Conservation (phyloP, 2,329 filamentous ascomycete genomes). For the Paramyrothecium sp. region DNA sequence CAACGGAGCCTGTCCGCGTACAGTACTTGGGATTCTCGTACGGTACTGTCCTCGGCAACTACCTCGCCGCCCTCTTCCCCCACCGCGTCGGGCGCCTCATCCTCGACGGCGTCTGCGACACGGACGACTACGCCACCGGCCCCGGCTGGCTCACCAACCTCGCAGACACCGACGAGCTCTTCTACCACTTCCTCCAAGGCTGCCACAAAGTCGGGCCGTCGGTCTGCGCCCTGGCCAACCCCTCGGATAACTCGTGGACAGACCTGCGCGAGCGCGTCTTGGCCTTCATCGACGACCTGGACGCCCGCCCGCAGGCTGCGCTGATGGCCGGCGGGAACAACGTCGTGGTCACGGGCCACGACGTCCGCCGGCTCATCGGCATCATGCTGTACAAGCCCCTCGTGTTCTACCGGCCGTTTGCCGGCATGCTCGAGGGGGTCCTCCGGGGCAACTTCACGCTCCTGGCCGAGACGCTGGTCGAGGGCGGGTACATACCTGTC, state of each 20-base stretch:
- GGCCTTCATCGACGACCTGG: constrained; percentile 24
- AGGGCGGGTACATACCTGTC: constrained; percentile 6
- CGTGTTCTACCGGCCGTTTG: constrained; percentile 6
- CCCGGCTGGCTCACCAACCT: constrained; percentile 32
- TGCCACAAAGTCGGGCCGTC: constrained; percentile 28
- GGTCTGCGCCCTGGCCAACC: constrained; percentile 25
- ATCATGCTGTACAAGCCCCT: constrained; percentile 28
- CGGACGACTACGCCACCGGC: constrained; percentile 30
- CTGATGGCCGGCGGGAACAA: constrained; percentile 15
- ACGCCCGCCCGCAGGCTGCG: constrained; percentile 20
- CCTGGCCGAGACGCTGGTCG: neutral
- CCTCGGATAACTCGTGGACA: constrained; percentile 18
- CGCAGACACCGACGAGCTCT: constrained; percentile 32
- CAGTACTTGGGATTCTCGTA: constrained; percentile 53
- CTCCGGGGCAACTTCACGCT: constrained; percentile 15
- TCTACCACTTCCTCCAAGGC: constrained; percentile 29
- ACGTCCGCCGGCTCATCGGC: constrained; percentile 25
- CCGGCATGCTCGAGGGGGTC: constrained; percentile 9
- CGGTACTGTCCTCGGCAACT: constrained; percentile 31
- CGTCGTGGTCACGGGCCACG: constrained; percentile 26
- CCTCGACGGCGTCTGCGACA: constrained; percentile 36
- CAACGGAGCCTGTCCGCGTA: constrained; percentile 17
- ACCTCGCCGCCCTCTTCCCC: constrained; percentile 33
- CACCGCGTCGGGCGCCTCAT: constrained; percentile 38
- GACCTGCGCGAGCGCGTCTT: constrained; percentile 31